phyloP scores from a whole-genome alignment of 495 filamentous ascomycete genomes.

The Penicillium roqueforti region DNA sequence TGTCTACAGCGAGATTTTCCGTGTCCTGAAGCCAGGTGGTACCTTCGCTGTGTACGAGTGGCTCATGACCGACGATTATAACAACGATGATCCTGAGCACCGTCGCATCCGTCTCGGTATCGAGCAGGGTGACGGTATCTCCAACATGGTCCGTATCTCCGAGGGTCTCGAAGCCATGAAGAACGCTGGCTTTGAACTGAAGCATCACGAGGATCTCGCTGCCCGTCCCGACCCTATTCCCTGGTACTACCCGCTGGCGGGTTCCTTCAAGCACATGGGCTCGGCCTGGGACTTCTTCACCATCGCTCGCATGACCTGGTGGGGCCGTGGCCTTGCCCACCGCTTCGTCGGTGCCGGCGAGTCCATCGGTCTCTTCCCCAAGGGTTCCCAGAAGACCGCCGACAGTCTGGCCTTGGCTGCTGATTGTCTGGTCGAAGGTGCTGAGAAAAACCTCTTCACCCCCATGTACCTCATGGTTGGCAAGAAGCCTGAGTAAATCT shows the following conservation, averaged over 20 bases:
- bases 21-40: slow-evolving; percentile 93
- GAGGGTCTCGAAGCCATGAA: slow-evolving; percentile 84
- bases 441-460: slow-evolving; percentile 89
- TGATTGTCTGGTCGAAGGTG: slow-evolving; percentile 87
- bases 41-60: slow-evolving; percentile 98
- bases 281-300: slow-evolving; percentile 77
- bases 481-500: slow-evolving; percentile 66
- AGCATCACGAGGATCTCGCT: slow-evolving; percentile 87
- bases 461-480: slow-evolving; percentile 99
- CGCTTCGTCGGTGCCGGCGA: slow-evolving; percentile 77
- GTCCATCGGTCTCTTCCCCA: slow-evolving; percentile 67
- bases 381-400: slow-evolving; percentile 92
- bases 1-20: slow-evolving; percentile 91
- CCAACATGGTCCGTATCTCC: slow-evolving; percentile 92
- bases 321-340: slow-evolving; percentile 72
- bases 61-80: slow-evolving; percentile 97
- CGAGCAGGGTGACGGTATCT: slow-evolving; percentile 95
- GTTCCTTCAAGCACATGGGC: slow-evolving; percentile 76
- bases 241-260: slow-evolving; percentile 94
- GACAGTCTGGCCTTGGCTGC: slow-evolving; percentile 79
- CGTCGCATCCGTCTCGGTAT: slow-evolving; percentile 90
- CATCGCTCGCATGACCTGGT: slow-evolving; percentile 85
- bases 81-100: slow-evolving; percentile 84
- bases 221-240: slow-evolving; percentile 72
- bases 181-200: slow-evolving; percentile 80